A percentile compares a stretch with the other conserved stretches of the same genome.
Conservation (phyloP, 2,329 filamentous ascomycete species). For the Aspergillus sp. region DNA sequence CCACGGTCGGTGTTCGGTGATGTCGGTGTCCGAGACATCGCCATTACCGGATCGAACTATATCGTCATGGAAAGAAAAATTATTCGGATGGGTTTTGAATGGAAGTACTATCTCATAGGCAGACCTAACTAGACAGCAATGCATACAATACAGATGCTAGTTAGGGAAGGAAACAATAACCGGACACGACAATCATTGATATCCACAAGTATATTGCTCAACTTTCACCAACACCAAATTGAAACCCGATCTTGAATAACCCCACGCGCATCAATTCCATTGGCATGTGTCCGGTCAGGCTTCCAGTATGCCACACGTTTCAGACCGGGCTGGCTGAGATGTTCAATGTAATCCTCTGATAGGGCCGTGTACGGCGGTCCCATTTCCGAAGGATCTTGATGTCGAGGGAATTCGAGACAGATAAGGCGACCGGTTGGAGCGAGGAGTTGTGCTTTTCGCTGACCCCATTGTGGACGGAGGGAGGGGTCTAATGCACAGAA, state of each 20-base stretch:
- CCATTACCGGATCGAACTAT: no score
- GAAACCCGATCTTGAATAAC: slow-evolving; percentile 38
- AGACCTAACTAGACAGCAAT: no score
- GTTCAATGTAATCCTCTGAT: slow-evolving; percentile 62
- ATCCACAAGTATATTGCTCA: background rate
- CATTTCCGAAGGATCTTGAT: slow-evolving; percentile 56
- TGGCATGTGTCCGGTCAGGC: slow-evolving; percentile 50
- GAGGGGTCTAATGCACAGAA: slow-evolving; percentile 53
- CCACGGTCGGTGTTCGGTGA: no score
- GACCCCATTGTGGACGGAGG: slow-evolving; percentile 53
- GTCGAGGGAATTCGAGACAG: slow-evolving; percentile 71
- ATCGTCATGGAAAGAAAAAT: no score
- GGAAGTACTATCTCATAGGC: no score
- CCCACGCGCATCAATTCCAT: slow-evolving; percentile 42
- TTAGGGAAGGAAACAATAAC: no score
- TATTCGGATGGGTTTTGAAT: no score
- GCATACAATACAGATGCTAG: background rate
- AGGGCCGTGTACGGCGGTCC: slow-evolving; percentile 70
- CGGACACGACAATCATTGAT: no score
- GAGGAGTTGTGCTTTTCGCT: slow-evolving; percentile 49
- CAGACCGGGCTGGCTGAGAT: slow-evolving; percentile 57
- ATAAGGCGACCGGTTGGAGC: slow-evolving; percentile 46
- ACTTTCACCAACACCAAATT: slow-evolving; percentile 36
- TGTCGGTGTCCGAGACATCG: no score
- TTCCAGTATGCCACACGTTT: slow-evolving; percentile 49